Conservation (phyloP, 2,329 filamentous ascomycete species). For the Plectosphaerella plurivora region DNA sequence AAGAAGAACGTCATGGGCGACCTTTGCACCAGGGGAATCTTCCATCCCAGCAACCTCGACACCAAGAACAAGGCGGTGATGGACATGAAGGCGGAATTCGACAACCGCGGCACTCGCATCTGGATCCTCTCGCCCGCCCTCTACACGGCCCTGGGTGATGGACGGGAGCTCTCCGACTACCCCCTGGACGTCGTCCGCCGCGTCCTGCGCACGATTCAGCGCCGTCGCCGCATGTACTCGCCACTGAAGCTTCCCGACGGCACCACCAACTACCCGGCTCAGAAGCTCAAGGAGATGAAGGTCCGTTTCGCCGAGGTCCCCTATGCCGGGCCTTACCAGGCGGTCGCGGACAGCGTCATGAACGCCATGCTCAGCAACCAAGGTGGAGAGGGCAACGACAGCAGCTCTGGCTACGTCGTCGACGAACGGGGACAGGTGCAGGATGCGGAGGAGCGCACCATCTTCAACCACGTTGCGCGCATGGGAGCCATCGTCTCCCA, state of each 20-base stretch:
- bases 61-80: not conserved
- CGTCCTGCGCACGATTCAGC: not conserved
- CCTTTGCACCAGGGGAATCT: not conserved
- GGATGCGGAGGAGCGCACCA: not conserved
- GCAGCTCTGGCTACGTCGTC: not conserved
- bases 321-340: not conserved
- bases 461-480: not conserved
- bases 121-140: no score
- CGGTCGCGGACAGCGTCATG: not conserved
- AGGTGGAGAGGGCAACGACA: not conserved
- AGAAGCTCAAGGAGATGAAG: not conserved
- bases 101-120: not conserved
- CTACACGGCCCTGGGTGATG: no score
- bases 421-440: not conserved
- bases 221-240: not conserved
- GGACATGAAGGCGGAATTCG: not conserved
- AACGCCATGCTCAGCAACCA: not conserved
- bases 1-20: not conserved
- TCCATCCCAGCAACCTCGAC: not conserved
- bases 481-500: not conserved
- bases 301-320: not conserved
- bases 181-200: not conserved
- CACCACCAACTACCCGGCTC: not conserved
- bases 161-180: not conserved
- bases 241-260: not conserved